These are phyloP conservation scores for Stagonosporopsis chrysanthemi DNA, from an alignment of 2,329 filamentous ascomycete genomes.

Conservation along the genomic window DNA sequence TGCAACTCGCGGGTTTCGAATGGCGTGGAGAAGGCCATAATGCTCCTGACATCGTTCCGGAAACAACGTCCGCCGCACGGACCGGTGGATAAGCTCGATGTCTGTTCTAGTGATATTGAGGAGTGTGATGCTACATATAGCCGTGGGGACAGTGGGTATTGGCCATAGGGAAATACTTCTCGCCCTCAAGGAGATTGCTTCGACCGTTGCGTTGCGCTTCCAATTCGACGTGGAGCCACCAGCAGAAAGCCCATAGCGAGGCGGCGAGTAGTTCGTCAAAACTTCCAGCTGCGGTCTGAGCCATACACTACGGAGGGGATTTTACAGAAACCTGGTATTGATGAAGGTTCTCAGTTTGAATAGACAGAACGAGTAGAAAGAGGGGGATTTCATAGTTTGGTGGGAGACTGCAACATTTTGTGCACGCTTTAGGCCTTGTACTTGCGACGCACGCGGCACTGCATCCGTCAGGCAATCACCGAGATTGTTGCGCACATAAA, in stretches of 20 bases:
- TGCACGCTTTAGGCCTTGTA: neutral
- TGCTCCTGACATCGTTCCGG: constrained; percentile 18
- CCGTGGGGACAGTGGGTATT: constrained; percentile 16
- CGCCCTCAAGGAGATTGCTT: constrained; percentile 10
- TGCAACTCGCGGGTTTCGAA: constrained; percentile 22
- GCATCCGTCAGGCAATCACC: constrained; percentile 3
- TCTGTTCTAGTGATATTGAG: constrained; percentile 7
- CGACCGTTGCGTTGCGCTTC: neutral
- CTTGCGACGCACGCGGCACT: neutral
- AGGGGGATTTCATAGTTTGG: neutral
- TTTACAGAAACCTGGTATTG: neutral
- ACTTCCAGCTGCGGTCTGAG: neutral
- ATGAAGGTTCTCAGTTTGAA: no score
- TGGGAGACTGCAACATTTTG: neutral
- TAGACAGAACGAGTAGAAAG: neutral
- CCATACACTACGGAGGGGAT: neutral
- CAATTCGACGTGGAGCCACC: neutral
- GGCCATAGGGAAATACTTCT: constrained; percentile 4
- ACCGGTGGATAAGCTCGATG: constrained; percentile 9
- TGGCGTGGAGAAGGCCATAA: constrained; percentile 15
- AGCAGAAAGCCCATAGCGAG: neutral
- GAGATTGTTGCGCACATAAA: neutral
- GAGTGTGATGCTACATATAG: constrained; percentile 15
- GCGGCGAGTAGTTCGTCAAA: neutral
- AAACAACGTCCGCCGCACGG: constrained; percentile 19